Conservation (phyloP, 163 green algal species). For the Chlamydomonas reinhardtii region DNA sequence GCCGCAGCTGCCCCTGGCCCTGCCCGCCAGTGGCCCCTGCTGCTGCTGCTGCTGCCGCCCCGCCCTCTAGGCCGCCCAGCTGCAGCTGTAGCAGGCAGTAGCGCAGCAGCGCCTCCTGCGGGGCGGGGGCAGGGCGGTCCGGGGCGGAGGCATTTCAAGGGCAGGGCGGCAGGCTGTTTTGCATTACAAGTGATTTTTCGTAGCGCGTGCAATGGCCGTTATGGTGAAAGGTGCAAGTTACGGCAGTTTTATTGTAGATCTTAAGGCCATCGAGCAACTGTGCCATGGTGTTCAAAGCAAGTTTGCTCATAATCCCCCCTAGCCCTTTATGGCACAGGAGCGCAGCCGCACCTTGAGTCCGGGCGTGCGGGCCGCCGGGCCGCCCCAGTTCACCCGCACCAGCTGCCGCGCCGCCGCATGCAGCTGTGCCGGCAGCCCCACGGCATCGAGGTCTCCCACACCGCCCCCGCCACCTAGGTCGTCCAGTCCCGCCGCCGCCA, state of each 20-base stretch:
- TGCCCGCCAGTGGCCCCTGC: neutral
- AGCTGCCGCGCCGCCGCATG: conserved; percentile 15
- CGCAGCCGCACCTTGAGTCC: neutral
- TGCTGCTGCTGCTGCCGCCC: neutral
- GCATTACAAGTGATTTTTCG: too few relatives aligned
- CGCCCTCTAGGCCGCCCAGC: conserved; percentile 12
- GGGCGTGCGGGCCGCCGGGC: neutral
- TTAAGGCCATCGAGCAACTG: too few relatives aligned
- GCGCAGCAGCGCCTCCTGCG: conserved; percentile 17
- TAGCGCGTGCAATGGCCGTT: too few relatives aligned
- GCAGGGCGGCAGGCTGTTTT: too few relatives aligned
- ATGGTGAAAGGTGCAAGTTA: too few relatives aligned
- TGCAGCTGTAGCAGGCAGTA: conserved; percentile 47
- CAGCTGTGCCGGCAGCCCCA: neutral
- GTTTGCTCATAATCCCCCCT: too few relatives aligned
- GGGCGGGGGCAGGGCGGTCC: neutral
- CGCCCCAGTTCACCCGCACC: neutral
- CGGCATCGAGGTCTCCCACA: too few relatives aligned
- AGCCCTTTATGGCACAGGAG: too few relatives aligned
- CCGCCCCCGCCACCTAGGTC: neutral
- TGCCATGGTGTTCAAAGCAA: too few relatives aligned
- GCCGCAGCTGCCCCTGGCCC: neutral
- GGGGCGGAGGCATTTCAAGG: too few relatives aligned
- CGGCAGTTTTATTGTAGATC: too few relatives aligned
- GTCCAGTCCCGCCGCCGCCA: conserved; percentile 19